Base-by-base conservation (phyloP, 441 rosid species). In the Euphorbia schlechtendalii region DNA sequence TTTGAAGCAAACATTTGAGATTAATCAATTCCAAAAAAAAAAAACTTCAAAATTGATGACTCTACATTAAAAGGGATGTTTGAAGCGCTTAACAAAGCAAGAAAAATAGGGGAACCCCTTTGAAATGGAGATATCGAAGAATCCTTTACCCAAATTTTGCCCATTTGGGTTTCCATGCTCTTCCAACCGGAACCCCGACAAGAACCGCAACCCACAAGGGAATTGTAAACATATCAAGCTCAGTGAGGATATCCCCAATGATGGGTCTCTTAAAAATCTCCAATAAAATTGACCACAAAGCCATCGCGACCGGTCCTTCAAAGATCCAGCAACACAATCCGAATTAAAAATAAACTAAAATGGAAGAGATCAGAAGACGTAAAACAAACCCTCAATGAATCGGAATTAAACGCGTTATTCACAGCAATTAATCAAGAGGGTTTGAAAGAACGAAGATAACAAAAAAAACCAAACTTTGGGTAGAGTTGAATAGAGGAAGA, bases 121-220 rank as follows among this genome's bases (percentile, higher is more conserved):
- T 15, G 80, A 32, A 32, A 32, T 6, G 34, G 34, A 32, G 6
- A 6, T 55, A 30, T 78, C 80, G 38, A 69, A 69, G 66, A 72
- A 66, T 15, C 80, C 77, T 62, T 74, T 72, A 25, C 76, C 75
- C 67, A 83, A 73, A 76, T n/a, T 77, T 77, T 0, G 95, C 95
- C 99, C 99, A 93, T 55, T 81, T 87, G 30, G 96, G 96, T 71
- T 83, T 86, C 96, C 96, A 92, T 3, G 87, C 73, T 96, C 98
- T 89, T 22, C 98, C 98, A 6, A 89, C 96, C 55, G 89, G 24
- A 43, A 92, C 84, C 55, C 98, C 96, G 66, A 78, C 75, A 62
- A 82, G 20, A n/a, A 87, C 86, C 24, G 90, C 96, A 66, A 83
- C 67, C 93, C 96, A 92, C 0, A 92, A 59, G 21, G 96, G 98